phyloP scores from a whole-genome alignment of 805 yeast genomes.

The Jamesozyma hellenica region DNA sequence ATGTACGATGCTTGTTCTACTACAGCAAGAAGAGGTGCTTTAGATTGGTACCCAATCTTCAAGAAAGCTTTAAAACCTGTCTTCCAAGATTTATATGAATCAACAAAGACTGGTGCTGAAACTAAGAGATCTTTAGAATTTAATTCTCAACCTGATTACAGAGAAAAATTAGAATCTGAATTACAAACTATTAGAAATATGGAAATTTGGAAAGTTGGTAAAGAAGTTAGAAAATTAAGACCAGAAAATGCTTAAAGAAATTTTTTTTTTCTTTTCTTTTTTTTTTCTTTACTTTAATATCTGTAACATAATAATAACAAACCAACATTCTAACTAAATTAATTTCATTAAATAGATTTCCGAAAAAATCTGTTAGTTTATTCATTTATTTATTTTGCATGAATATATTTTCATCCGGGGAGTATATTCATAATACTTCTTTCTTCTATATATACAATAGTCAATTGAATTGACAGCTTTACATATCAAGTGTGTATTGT shows the following conservation, averaged over 20 bases:
- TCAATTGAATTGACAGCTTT: slow-evolving; percentile 26
- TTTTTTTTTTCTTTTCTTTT: neutral
- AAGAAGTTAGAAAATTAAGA: slow-evolving; percentile 98
- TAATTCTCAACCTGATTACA: slow-evolving; percentile 97
- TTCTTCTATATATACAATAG: too few species aligned
- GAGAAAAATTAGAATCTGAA: slow-evolving; percentile 91
- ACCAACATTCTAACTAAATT: too few species aligned
- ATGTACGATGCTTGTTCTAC: slow-evolving; percentile 99
- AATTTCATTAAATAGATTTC: too few species aligned
- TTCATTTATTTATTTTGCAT: too few species aligned
- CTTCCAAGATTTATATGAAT: slow-evolving; percentile 88
- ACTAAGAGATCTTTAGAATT: slow-evolving; percentile 96
- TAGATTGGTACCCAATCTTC: slow-evolving; percentile 99
- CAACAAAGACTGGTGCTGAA: slow-evolving; percentile 93
- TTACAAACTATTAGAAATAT: slow-evolving; percentile 86
- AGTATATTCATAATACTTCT: too few species aligned
- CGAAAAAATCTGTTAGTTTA: too few species aligned
- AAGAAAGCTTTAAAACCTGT: slow-evolving; percentile 98
- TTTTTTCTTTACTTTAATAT: neutral
- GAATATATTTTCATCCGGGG: too few species aligned
- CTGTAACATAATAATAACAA: too few species aligned
- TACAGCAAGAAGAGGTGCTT: slow-evolving; percentile 99
- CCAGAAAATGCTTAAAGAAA: slow-evolving; percentile 85
- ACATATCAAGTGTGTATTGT: neutral
- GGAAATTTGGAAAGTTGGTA: slow-evolving; percentile 99